A percentile compares a stretch with the other conserved stretches of the same genome.
phyloP scores from a whole-genome alignment of 2,329 filamentous ascomycete genomes.

The Fusarium sp. region DNA sequence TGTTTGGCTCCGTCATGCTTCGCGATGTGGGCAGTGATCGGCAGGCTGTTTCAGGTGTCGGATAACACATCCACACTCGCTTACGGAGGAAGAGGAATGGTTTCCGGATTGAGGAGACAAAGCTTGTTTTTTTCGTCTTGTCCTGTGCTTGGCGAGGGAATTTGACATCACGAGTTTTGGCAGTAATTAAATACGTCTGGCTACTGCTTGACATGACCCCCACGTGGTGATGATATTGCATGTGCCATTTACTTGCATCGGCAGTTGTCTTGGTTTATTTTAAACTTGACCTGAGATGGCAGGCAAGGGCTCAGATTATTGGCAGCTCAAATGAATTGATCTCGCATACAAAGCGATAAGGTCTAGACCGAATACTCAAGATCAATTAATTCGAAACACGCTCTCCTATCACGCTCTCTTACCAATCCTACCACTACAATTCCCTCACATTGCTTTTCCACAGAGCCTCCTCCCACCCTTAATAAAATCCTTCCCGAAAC shows the following conservation, averaged over 20 bases:
- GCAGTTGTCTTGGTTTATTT: not conserved
- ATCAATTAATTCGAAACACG: not conserved
- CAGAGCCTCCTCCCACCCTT: not conserved
- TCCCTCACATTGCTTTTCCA: not conserved
- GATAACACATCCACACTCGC: not conserved
- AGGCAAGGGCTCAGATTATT: not conserved
- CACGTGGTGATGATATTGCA: not conserved
- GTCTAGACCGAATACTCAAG: not conserved
- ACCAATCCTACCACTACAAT: not conserved
- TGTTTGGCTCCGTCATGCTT: not conserved
- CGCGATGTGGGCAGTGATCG: not conserved
- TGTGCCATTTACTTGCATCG: not conserved
- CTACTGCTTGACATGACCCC: not conserved
- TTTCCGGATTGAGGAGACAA: not conserved
- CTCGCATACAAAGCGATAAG: too few species aligned
- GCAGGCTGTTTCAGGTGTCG: slow-evolving; percentile 8
- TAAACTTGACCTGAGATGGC: not conserved
- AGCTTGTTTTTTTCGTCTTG: not conserved
- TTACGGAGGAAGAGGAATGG: not conserved
- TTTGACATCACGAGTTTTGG: not conserved
- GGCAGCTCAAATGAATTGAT: too few species aligned
- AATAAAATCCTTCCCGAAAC: slow-evolving; percentile 1
- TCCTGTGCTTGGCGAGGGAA: not conserved
- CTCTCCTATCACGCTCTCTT: not conserved
- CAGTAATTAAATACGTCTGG: fast-evolving